Evolutionary conservation across 2,329 filamentous ascomycete species (phyloP).

Genomic region (Fusarium anthophilum): DNA sequence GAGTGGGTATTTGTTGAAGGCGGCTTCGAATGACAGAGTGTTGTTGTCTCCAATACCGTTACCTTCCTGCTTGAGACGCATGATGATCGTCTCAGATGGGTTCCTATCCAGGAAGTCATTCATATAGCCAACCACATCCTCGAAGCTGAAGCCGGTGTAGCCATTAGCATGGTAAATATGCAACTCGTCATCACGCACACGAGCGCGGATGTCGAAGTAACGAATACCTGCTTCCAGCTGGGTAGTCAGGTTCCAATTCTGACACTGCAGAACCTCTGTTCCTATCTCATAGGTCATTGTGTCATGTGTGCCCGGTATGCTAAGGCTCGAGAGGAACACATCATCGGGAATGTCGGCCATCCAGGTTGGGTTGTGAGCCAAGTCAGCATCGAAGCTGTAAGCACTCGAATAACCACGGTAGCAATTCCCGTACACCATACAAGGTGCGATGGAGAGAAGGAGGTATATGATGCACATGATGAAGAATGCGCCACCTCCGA

Average conservation of each 20-base stretch:
- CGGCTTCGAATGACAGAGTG: slow-evolving; percentile 55
- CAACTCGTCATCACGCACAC: slow-evolving; percentile 54
- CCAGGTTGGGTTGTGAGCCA: slow-evolving; percentile 50
- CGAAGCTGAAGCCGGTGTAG: slow-evolving; percentile 56
- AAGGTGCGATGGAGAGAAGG: slow-evolving; percentile 41
- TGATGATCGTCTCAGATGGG: slow-evolving; percentile 57
- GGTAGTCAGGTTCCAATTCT: slow-evolving; percentile 55
- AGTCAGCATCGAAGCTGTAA: slow-evolving; percentile 56
- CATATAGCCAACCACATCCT: slow-evolving; percentile 54
- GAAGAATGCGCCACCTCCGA: slow-evolving; percentile 34
- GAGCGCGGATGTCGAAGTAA: slow-evolving; percentile 60
- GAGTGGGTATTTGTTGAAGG: slow-evolving; percentile 54
- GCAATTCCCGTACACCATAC: slow-evolving; percentile 41
- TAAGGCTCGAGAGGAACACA: slow-evolving; percentile 54
- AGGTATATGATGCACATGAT: slow-evolving; percentile 43
- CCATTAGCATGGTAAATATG: slow-evolving; percentile 58
- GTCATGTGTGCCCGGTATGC: slow-evolving; percentile 63
- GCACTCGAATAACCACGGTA: slow-evolving; percentile 44
- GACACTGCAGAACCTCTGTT: slow-evolving; percentile 54
- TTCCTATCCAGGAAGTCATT: slow-evolving; percentile 57
- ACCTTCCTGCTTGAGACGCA: slow-evolving; percentile 62
- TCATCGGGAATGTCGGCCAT: slow-evolving; percentile 56
- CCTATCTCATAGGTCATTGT: slow-evolving; percentile 59
- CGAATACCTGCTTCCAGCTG: slow-evolving; percentile 59
- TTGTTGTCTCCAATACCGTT: slow-evolving; percentile 48